Evolutionary conservation across 441 rosid genomes (phyloP), one percentile per base, ranked within the genome.

Genomic region (Populus hybrid): DNA sequence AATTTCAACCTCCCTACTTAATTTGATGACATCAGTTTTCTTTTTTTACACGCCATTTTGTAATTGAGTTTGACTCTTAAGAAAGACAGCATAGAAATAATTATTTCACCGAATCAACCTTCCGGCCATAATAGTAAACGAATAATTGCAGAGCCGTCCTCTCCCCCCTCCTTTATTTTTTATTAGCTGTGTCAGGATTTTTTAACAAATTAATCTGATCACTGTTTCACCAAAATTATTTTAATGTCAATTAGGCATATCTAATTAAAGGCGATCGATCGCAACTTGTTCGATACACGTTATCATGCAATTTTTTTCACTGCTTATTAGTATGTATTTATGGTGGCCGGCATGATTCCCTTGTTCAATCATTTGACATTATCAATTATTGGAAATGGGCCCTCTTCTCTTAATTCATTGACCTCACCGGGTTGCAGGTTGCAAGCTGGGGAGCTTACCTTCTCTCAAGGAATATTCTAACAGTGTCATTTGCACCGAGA

Each of bases 371-470:
- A 35, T 35, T 6, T 35, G 8, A 35, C 38, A 7, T 7, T 19
- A 30, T 18, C 6, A 14, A 61, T 61, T 1, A 3, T 30, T 42
- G 53, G 18, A 42, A 42, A 42, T 42, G 53, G 5, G 53, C 18
- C 57, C 57, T 46, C 6, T 14, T 14, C 57, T 14, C 2, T 14
- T 14, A 50, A 50, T 50, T 50, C 7, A 50, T 50, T 14, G 57
- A 1, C 19, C 57, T 14, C 57, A 50, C 1, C 0, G 0, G 1
- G 57, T 5, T 50, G 59, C 70, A 94, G 98, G 98, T 94, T 35
- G 98, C 97, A 16, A 94, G 98, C 75, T 91, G 91, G 91, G 98
- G 98, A 75, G 97, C 97, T 0, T 92, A 88, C 82, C 92, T 94
- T 30, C 88, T 89, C 63, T 85, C 94, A 1, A 86, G 97, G 35